Base-by-base conservation (phyloP, 179 eudicot genomes). In the Kewa caespitosa region DNA sequence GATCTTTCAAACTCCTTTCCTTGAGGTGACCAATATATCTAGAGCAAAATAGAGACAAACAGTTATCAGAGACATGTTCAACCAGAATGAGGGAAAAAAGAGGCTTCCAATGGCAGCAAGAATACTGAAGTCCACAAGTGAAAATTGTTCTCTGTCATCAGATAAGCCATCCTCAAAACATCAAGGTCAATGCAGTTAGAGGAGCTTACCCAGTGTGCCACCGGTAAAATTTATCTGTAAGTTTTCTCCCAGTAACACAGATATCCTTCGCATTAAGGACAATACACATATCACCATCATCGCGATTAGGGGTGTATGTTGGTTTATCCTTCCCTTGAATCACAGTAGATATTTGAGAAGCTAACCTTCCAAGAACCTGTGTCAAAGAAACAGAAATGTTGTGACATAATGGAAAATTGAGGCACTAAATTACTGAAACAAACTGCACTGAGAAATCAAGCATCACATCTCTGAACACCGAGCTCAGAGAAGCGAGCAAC, bases 271-370 rank as follows among this genome's bases (percentile, higher is more conserved):
- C 99, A 86, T 95, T 95, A 57, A 95, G 84, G 75, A 95, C 88
- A 78, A 95, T 73, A 75, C 99, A 93, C 99, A 95, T 90, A 87
- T 95, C 98, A 48, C 99, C 99, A 64, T 93, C 98, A 71, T 93
- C 99, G 55, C 90, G 91, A 81, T 95, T 79, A 64, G 99, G 98
- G 41, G 93, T 66, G 41, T 90, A 95, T 38, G 96, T 95, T 46
- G 99, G 97, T 81, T 95, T 95, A 80, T 95, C 98, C 88, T 95
- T 95, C 50, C 96, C 99, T 85, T 95, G 99, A 78, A 93, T 79
- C 71, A 95, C 98, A 62, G 87, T 89, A 74, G 99, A 85, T 77
- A 95, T 74, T 75, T 93, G 99, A 76, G 99, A 87, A 75, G 99
- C 98, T 74, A 93, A 77, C 85, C 99, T 91, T 62, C 99, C 99